phyloP scores from a whole-genome alignment of 257 asterid genomes.

The Echites panduratus region DNA sequence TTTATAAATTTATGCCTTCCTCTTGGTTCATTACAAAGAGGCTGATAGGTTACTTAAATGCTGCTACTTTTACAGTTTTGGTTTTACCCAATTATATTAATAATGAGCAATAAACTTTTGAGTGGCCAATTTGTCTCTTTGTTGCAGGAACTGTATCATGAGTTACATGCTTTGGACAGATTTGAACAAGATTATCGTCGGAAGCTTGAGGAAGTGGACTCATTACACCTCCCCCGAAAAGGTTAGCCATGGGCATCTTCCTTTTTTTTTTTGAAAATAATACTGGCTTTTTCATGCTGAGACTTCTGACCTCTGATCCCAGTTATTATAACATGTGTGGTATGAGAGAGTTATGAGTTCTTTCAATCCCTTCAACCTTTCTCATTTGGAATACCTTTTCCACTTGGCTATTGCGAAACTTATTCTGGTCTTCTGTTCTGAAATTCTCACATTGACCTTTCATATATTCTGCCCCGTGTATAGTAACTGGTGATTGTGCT shows the following conservation, averaged over 20 bases:
- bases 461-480: background rate
- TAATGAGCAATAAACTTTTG: slow-evolving; percentile 4
- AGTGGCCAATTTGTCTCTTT: slow-evolving; percentile 18
- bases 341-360: background rate
- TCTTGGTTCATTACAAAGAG: background rate
- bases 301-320: background rate
- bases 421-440: background rate
- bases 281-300: background rate
- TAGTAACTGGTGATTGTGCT: background rate
- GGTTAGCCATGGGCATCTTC: slow-evolving; percentile 39
- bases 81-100: background rate
- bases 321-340: background rate
- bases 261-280: too few relatives aligned
- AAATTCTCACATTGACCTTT: background rate
- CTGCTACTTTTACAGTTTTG: background rate
- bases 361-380: background rate
- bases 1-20: background rate
- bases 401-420: background rate
- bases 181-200: slow-evolving; percentile 87
- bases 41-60: background rate
- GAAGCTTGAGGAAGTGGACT: slow-evolving; percentile 85
- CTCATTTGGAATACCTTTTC: background rate
- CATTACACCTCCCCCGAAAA: slow-evolving; percentile 84
- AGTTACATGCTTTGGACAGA: slow-evolving; percentile 85
- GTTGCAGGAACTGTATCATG: slow-evolving; percentile 93